Percentiles rank a stretch among this genome's conserved stretches.
phyloP scores from a whole-genome alignment of 345 rosid species.

The Murraya koenigii region DNA sequence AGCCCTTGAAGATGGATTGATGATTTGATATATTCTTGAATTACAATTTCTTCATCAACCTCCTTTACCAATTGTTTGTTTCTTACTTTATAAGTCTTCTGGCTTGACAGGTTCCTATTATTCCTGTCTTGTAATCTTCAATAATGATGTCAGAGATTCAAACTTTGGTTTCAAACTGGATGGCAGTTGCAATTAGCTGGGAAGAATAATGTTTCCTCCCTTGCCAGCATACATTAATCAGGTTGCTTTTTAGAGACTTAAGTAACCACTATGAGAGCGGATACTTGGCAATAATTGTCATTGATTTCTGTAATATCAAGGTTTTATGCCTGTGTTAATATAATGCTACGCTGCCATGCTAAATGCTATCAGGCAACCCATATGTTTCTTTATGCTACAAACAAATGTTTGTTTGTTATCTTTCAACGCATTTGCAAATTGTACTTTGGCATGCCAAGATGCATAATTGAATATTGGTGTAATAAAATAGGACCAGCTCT shows the following conservation, averaged over 20 bases:
- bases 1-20: constrained; percentile 45
- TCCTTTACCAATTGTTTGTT: neutral
- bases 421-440: too few species aligned
- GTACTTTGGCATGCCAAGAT: neutral
- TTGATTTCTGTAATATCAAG: neutral
- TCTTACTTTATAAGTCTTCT: neutral
- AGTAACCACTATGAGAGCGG: neutral
- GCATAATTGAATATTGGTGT: neutral
- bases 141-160: constrained; percentile 12
- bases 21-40: constrained; percentile 20
- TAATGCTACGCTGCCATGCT: neutral
- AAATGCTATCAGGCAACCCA: too few species aligned
- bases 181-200: constrained; percentile 14
- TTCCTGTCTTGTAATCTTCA: constrained; percentile 21
- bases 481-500: neutral
- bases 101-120: constrained; percentile 21
- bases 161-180: constrained; percentile 24
- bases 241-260: too few species aligned
- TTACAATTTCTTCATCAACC: neutral
- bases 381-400: too few species aligned
- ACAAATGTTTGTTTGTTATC: too few species aligned
- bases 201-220: neutral
- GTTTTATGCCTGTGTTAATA: neutral
- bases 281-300: neutral
- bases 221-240: neutral